phyloP scores from a whole-genome alignment of 2,329 filamentous ascomycete genomes.

The Penicillium sp. region DNA sequence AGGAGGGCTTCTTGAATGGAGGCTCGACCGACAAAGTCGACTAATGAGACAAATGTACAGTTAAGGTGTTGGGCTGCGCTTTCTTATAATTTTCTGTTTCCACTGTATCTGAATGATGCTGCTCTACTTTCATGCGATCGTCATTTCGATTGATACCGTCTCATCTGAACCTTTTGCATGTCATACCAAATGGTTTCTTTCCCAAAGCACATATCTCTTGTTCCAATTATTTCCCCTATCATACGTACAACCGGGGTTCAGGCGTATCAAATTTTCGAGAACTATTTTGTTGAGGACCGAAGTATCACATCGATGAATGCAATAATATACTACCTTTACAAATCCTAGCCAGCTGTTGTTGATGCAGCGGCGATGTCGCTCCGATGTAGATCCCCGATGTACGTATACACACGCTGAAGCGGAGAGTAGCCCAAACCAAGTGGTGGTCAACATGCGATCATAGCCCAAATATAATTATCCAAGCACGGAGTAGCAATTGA shows the following conservation, averaged over 20 bases:
- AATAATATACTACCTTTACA: not conserved
- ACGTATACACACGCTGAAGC: too few species aligned
- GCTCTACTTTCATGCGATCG: slow-evolving; percentile 14
- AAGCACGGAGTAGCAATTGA: too few species aligned
- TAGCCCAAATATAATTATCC: too few species aligned
- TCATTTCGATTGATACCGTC: slow-evolving; percentile 5
- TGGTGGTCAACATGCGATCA: too few species aligned
- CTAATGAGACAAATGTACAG: slow-evolving; percentile 39
- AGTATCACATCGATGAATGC: not conserved
- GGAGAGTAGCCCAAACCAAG: too few species aligned
- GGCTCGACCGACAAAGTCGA: slow-evolving; percentile 50
- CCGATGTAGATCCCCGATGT: too few species aligned
- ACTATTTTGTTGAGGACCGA: not conserved
- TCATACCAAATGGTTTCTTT: slow-evolving; percentile 15
- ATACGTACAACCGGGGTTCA: not conserved
- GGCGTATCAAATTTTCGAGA: slow-evolving; percentile 1
- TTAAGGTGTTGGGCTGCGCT: slow-evolving; percentile 29
- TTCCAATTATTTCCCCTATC: slow-evolving; percentile 10
- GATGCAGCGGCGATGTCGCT: too few species aligned
- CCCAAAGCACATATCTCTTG: slow-evolving; percentile 22
- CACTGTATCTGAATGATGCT: slow-evolving; percentile 25
- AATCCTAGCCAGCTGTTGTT: not conserved
- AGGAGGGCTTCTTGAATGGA: slow-evolving; percentile 48
- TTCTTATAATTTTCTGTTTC: slow-evolving; percentile 25
- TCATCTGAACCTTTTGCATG: slow-evolving; percentile 22